These are phyloP conservation scores for Wallacemonas collosoma DNA, from an alignment of 208 protist genomes.

Conservation along the genomic window DNA sequence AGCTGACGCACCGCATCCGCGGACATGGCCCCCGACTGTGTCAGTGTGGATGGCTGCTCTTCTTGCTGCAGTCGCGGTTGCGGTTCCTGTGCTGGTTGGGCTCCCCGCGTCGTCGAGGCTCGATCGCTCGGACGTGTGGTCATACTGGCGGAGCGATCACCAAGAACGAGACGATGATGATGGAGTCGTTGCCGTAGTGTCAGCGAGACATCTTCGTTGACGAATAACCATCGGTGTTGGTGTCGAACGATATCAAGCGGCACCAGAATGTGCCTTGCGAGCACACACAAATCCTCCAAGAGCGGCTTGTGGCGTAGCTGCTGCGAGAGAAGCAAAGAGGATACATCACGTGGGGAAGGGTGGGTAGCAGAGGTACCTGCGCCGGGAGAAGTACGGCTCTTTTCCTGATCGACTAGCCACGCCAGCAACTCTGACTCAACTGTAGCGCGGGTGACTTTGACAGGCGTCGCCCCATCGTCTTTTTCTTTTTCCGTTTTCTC, in stretches of 20 bases:
- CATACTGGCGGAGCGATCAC: not conserved
- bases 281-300: conserved; percentile 47
- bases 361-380: too few species aligned
- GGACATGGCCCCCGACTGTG: conserved; percentile 18
- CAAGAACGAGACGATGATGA: conserved; percentile 47
- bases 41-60: not conserved
- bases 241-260: conserved; percentile 60
- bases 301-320: conserved; percentile 47
- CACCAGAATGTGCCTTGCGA: conserved; percentile 47
- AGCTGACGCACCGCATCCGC: conserved; percentile 31
- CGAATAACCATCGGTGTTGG: conserved; percentile 60
- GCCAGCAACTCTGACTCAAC: conserved; percentile 43
- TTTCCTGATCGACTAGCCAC: conserved; percentile 24
- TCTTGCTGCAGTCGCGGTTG: not conserved
- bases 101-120: not conserved
- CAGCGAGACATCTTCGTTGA: conserved; percentile 64
- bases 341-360: not conserved
- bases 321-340: conserved; percentile 35
- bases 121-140: not conserved
- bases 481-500: not conserved
- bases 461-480: not conserved
- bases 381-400: not conserved
- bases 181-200: conserved; percentile 53
- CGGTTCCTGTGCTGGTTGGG: not conserved
- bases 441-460: not conserved